Evolutionary conservation across 176 grass and related monocot species (phyloP).

Genomic region (Oryza nivara): DNA sequence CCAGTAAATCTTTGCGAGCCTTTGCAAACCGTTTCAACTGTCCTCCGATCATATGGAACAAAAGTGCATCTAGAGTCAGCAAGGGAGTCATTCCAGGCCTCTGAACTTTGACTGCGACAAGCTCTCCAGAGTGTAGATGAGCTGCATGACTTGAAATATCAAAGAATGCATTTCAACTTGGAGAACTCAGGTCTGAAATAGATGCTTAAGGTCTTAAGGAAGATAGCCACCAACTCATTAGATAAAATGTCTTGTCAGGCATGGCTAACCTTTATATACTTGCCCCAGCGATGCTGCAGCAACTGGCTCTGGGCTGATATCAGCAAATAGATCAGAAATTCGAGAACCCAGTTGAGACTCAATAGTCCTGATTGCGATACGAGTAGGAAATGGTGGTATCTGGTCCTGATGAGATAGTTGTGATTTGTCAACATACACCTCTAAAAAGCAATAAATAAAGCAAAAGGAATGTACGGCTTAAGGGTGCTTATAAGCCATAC

Average conservation of each 20-base stretch:
- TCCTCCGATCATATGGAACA: constrained; percentile 97
- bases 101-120: constrained; percentile 95
- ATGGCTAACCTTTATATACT: constrained; percentile 93
- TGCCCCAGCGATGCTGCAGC: constrained; percentile 96
- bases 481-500: no score
- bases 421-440: constrained; percentile 23
- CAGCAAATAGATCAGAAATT: constrained; percentile 81
- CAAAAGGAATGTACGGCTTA: background rate
- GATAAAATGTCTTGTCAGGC: constrained; percentile 20
- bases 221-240: constrained; percentile 1
- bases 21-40: constrained; percentile 96
- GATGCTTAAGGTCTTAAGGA: constrained; percentile 43
- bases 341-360: constrained; percentile 78
- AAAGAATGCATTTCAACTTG: constrained; percentile 87
- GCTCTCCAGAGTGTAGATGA: constrained; percentile 95
- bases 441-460: constrained; percentile 9
- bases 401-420: constrained; percentile 70
- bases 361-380: constrained; percentile 73
- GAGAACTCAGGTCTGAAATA: constrained; percentile 47
- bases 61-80: constrained; percentile 89
- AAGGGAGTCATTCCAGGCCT: constrained; percentile 88
- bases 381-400: constrained; percentile 97
- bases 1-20: constrained; percentile 95
- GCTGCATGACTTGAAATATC: constrained; percentile 99
- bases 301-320: constrained; percentile 80